Base-by-base conservation (phyloP, 1,284 basidiomycete genomes). In the Athelia psychrophila region DNA sequence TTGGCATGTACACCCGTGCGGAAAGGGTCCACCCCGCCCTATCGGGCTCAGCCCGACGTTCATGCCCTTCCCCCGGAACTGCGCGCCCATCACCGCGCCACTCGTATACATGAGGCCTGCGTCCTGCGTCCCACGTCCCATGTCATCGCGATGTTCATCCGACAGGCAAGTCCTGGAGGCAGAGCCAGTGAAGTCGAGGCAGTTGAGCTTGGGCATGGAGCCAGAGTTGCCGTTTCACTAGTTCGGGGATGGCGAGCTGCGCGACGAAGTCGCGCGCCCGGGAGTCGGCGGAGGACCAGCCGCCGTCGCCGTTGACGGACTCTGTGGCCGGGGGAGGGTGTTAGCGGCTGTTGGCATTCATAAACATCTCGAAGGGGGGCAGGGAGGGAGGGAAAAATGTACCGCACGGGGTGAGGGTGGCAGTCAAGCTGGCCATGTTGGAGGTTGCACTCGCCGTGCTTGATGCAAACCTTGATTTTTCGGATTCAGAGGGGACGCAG, bases 11-110 rank as follows among this genome's bases (percentile, higher is more conserved):
- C 51, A 72, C 70, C 19, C 74, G 72, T 57, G 66, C 57, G 10
- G n/a, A n/a, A n/a, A 81, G 65, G 58, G 74, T 78, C 1, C 76
- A 75, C 54, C 70, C 67, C 2, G 59, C 63, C 38, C 73, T 68
- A 49, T 72, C 78, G 74, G 66, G 3, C 77, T 76, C 18, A 64
- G 57, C 4, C 58, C 54, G 36, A 65, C 67, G 59, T 84, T 71
- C 49, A 76, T 74, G 18, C 83, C 83, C 60, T 82, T 79, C 45
- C 68, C 72, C 47, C 70, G 67, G 62, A 75, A 75, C 67, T 84
- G 80, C 19, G 69, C 53, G 22, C 78, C 80, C 64, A 82, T 72
- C 9, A 78, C 79, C 19, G 64, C 56, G 18, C 76, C 80, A 46
- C 80, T 71, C 45, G 68, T 54, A n/a, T n/a, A n/a, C 57, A 79